These are phyloP conservation scores for Diospyros lotus DNA, from an alignment of 148 eudicot genomes.

Conservation along the genomic window DNA sequence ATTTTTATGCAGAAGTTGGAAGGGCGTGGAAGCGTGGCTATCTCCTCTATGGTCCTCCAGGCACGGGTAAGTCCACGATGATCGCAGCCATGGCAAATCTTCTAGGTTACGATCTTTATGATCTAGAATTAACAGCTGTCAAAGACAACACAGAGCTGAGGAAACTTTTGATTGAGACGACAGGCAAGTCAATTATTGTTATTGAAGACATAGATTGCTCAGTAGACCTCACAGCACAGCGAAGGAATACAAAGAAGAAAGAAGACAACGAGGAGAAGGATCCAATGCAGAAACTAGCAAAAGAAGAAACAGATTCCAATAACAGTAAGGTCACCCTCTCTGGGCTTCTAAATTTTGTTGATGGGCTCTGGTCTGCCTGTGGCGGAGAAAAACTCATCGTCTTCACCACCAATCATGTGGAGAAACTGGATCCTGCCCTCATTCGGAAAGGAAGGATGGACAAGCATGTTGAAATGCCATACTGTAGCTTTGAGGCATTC, in stretches of 20 bases:
- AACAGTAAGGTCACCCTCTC: conserved; percentile 18
- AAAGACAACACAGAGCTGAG: conserved; percentile 33
- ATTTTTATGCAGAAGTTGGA: conserved; percentile 12
- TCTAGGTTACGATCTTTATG: conserved; percentile 29
- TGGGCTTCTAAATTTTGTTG: conserved; percentile 22
- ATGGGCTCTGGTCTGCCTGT: conserved; percentile 21
- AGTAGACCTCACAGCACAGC: conserved; percentile 25
- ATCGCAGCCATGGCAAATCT: conserved; percentile 38
- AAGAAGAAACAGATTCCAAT: background rate
- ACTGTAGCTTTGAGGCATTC: conserved; percentile 19
- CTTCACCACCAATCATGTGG: conserved; percentile 16
- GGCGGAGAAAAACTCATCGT: conserved; percentile 18
- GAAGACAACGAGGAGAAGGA: conserved; percentile 14
- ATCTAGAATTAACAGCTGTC: conserved; percentile 32
- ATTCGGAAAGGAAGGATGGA: conserved; percentile 21
- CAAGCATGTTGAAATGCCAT: conserved; percentile 14
- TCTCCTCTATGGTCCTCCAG: conserved; percentile 16
- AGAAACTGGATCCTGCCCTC: conserved; percentile 18
- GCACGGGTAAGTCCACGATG: conserved; percentile 39
- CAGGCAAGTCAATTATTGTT: conserved; percentile 34
- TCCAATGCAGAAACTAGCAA: background rate
- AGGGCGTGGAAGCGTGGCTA: conserved; percentile 24
- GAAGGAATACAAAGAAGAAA: conserved; percentile 7
- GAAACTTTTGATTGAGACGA: conserved; percentile 27
- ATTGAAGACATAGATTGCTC: conserved; percentile 48